Conservation (phyloP, 306 rosid genomes). For the Pyrus betulifolia region DNA sequence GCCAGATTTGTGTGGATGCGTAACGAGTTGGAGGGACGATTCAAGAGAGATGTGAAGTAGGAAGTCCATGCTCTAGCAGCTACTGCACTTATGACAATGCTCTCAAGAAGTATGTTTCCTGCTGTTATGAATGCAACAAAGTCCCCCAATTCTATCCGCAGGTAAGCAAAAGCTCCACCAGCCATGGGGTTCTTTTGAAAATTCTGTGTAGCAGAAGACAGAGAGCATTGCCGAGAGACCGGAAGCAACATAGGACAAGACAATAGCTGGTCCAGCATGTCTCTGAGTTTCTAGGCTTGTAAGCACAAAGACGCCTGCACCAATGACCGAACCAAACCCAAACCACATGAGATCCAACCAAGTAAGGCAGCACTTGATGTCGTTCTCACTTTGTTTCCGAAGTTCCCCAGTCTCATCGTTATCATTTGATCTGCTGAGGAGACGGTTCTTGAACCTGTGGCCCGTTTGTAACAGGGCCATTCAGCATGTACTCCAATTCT, state of each 20-base stretch:
- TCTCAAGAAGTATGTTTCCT: slow-evolving; percentile 66
- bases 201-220: slow-evolving; percentile 78
- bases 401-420: slow-evolving; percentile 38
- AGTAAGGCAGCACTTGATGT: slow-evolving; percentile 33
- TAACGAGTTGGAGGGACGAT: slow-evolving; percentile 42
- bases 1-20: slow-evolving; percentile 39
- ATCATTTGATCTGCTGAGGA: slow-evolving; percentile 48
- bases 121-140: slow-evolving; percentile 76
- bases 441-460: slow-evolving; percentile 54
- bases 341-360: slow-evolving; percentile 90
- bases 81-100: slow-evolving; percentile 59
- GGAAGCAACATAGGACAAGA: slow-evolving; percentile 59
- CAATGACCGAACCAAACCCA: slow-evolving; percentile 73
- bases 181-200: slow-evolving; percentile 75
- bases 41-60: slow-evolving; percentile 52
- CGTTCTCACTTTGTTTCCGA: slow-evolving; percentile 42
- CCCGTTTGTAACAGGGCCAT: slow-evolving; percentile 47
- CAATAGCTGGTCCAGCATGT: slow-evolving; percentile 62
- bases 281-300: slow-evolving; percentile 55
- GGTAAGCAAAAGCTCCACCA: slow-evolving; percentile 73
- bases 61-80: slow-evolving; percentile 77
- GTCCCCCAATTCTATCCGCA: slow-evolving; percentile 70
- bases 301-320: slow-evolving; percentile 72
- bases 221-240: slow-evolving; percentile 83
- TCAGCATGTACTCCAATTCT: slow-evolving; percentile 46